These are phyloP conservation scores for Alnus glutinosa DNA, from an alignment of 306 rosid genomes.

Conservation along the genomic window DNA sequence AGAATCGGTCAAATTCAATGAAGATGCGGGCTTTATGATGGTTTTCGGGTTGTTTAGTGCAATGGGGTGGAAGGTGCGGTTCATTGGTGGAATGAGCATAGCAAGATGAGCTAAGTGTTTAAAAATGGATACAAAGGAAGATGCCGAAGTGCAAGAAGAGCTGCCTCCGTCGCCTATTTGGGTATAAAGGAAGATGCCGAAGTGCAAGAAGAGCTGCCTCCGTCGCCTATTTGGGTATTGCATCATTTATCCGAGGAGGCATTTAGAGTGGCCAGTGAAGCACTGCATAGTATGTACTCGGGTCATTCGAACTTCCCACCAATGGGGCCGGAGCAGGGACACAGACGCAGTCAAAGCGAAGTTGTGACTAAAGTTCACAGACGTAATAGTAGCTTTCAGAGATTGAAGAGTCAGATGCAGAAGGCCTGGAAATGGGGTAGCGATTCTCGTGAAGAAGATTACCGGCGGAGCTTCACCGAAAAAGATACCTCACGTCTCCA, in stretches of 20 bases:
- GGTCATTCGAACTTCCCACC: conserved; percentile 38
- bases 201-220: conserved; percentile 42
- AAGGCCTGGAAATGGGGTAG: no score
- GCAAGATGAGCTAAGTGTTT: no score
- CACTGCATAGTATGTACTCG: conserved; percentile 44
- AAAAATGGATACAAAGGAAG: no score
- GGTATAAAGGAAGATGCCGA: conserved; percentile 56
- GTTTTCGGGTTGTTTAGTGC: no score
- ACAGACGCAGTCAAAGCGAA: conserved; percentile 68
- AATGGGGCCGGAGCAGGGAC: conserved; percentile 43
- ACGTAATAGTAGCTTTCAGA: no score
- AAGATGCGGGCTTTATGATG: conserved; percentile 28
- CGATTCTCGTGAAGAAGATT: no score
- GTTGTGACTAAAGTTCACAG: no score
- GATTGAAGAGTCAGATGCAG: no score
- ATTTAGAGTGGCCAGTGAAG: conserved; percentile 64
- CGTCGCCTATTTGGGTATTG: conserved; percentile 51
- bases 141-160: conserved; percentile 50
- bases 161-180: conserved; percentile 50
- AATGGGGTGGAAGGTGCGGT: no score
- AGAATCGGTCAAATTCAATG: conserved; percentile 33
- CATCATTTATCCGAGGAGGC: conserved; percentile 73
- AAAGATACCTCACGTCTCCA: no score
- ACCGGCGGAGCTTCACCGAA: no score
- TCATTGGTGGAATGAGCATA: no score